Percentiles rank a stretch among this genome's conserved stretches.
These are phyloP conservation scores for Primulina tabacum DNA, from an alignment of 257 asterid species.

Conservation along the genomic window DNA sequence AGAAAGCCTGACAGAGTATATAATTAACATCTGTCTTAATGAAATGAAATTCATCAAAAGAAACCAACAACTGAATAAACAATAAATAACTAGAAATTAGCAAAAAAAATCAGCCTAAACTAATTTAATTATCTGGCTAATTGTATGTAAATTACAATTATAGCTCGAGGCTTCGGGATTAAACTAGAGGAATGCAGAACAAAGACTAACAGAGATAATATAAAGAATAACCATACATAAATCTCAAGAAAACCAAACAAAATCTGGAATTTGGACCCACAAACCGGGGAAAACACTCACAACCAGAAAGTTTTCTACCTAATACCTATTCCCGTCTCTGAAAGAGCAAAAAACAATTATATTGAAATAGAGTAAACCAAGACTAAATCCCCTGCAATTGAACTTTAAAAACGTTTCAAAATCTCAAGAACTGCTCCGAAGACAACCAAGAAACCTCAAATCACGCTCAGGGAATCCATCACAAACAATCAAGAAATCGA, in stretches of 20 bases:
- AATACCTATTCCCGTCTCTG: no score
- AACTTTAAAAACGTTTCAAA: neutral
- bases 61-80: neutral
- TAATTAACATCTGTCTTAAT: no score
- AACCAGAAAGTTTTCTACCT: neutral
- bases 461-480: neutral
- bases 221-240: neutral
- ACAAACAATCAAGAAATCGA: constrained; percentile 7
- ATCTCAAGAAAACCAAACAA: constrained; percentile 11
- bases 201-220: neutral
- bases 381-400: neutral
- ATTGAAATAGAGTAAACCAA: neutral
- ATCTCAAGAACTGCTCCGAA: neutral
- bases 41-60: neutral
- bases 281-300: neutral
- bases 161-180: neutral
- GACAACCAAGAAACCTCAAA: neutral
- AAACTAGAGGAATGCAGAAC: neutral
- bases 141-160: neutral
- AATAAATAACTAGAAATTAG: no score
- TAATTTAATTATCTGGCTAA: neutral
- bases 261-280: constrained; percentile 6
- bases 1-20: no score
- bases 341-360: neutral
- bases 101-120: neutral